These are phyloP conservation scores for Nakazawaea siamensis DNA, from an alignment of 805 yeast species.

Conservation along the genomic window DNA sequence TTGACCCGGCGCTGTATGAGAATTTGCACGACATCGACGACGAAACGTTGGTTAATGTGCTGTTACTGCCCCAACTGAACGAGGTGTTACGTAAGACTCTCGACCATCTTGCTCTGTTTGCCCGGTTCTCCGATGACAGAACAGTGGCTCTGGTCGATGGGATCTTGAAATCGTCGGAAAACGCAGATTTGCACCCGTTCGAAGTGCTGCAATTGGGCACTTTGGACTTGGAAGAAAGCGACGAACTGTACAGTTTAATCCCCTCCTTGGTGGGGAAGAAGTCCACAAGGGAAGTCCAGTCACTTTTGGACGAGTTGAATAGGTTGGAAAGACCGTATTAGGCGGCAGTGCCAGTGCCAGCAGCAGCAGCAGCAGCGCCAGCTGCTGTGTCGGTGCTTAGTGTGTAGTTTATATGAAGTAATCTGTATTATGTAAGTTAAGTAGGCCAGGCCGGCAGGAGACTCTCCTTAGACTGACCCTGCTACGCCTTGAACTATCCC, in stretches of 20 bases:
- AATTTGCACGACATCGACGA: slow-evolving; percentile 31
- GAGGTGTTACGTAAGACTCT: slow-evolving; percentile 89
- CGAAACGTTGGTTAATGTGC: slow-evolving; percentile 40
- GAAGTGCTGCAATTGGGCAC: slow-evolving; percentile 87
- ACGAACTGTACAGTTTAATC: slow-evolving; percentile 88
- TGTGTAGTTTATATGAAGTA: too few species aligned
- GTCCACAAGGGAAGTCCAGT: slow-evolving; percentile 79
- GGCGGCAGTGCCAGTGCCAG: too few species aligned
- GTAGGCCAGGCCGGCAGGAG: too few species aligned
- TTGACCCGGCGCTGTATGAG: slow-evolving; percentile 19
- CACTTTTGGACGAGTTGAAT: slow-evolving; percentile 80
- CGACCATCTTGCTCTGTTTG: slow-evolving; percentile 76
- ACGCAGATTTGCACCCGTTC: slow-evolving; percentile 81
- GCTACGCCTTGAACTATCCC: too few species aligned
- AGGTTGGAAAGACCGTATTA: slow-evolving; percentile 43
- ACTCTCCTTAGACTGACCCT: too few species aligned
- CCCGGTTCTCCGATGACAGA: slow-evolving; percentile 86
- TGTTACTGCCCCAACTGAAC: slow-evolving; percentile 66
- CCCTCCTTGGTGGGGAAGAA: slow-evolving; percentile 77
- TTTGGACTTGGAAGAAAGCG: slow-evolving; percentile 91
- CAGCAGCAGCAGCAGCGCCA: too few species aligned
- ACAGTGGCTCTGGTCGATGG: slow-evolving; percentile 92
- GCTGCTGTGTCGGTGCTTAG: too few species aligned
- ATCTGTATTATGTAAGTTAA: too few species aligned
- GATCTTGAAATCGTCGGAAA: slow-evolving; percentile 65